A percentile compares a stretch with the other conserved stretches of the same genome.
These are phyloP conservation scores for Ustilago lituana DNA, from an alignment of 1,284 basidiomycete species.

Conservation along the genomic window DNA sequence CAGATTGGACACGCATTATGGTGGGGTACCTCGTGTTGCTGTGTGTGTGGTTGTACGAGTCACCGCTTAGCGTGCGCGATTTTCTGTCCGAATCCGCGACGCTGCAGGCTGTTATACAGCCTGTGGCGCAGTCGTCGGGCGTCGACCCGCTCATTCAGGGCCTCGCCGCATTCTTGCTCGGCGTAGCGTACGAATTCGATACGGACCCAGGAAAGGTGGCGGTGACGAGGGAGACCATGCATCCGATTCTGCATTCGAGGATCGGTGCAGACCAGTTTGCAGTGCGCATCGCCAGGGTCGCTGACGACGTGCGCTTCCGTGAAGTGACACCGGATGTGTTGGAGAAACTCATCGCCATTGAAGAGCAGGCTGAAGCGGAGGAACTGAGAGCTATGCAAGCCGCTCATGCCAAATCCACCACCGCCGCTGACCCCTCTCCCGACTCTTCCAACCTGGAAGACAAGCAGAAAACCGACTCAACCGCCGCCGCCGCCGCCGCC, in stretches of 20 bases:
- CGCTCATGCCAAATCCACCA: slow-evolving; percentile 32
- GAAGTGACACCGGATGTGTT: slow-evolving; percentile 82
- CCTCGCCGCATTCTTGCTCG: slow-evolving; percentile 88
- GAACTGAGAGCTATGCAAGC: slow-evolving; percentile 57
- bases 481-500: no score
- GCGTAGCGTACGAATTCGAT: slow-evolving; percentile 78
- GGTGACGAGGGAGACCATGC: slow-evolving; percentile 57
- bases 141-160: slow-evolving; percentile 87
- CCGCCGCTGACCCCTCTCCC: no score
- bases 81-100: slow-evolving; percentile 89
- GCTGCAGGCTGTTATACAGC: slow-evolving; percentile 80
- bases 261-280: slow-evolving; percentile 86
- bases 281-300: slow-evolving; percentile 83
- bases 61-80: slow-evolving; percentile 83
- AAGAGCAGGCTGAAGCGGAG: slow-evolving; percentile 42
- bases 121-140: slow-evolving; percentile 88
- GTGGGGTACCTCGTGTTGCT: slow-evolving; percentile 85
- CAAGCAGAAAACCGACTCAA: slow-evolving; percentile 26
- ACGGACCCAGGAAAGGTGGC: slow-evolving; percentile 47
- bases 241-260: slow-evolving; percentile 81
- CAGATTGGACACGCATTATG: slow-evolving; percentile 83
- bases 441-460: slow-evolving; percentile 28
- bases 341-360: slow-evolving; percentile 40
- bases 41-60: slow-evolving; percentile 96
- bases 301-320: slow-evolving; percentile 91